phyloP scores from a whole-genome alignment of 2,329 filamentous ascomycete species.

The Apiospora rasikravindrae region DNA sequence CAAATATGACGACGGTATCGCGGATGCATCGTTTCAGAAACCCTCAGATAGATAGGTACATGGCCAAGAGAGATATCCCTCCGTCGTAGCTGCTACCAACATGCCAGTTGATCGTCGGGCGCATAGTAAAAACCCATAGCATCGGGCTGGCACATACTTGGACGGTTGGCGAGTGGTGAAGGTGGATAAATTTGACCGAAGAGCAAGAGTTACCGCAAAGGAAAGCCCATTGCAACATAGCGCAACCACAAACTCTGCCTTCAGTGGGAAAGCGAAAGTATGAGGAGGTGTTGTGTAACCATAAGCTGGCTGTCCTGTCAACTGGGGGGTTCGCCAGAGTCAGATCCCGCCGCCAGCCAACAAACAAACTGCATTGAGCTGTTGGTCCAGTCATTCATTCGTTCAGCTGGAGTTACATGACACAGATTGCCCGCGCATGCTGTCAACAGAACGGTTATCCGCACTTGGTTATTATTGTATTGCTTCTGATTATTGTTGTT shows the following conservation, averaged over 20 bases:
- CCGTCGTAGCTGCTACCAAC: not conserved
- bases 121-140: not conserved
- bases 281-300: not conserved
- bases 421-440: not conserved
- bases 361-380: not conserved
- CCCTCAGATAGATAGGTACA: not conserved
- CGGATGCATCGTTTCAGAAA: not conserved
- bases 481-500: not conserved
- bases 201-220: not conserved
- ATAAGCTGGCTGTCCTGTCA: conserved; percentile 4
- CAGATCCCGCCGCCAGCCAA: not conserved
- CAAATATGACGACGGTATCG: not conserved
- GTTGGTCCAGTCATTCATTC: not conserved
- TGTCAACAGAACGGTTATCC: not conserved
- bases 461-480: not conserved
- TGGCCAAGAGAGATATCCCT: not conserved
- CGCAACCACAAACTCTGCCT: conserved; percentile 13
- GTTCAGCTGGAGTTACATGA: not conserved
- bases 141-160: not conserved
- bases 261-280: not conserved
- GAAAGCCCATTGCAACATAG: conserved; percentile 4
- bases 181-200: not conserved
- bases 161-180: not conserved
- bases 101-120: conserved; percentile 1
- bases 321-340: not conserved